A percentile compares a stretch with the other conserved stretches of the same genome.
phyloP scores from a whole-genome alignment of 2,329 filamentous ascomycete genomes.

The Fusarium sp. region DNA sequence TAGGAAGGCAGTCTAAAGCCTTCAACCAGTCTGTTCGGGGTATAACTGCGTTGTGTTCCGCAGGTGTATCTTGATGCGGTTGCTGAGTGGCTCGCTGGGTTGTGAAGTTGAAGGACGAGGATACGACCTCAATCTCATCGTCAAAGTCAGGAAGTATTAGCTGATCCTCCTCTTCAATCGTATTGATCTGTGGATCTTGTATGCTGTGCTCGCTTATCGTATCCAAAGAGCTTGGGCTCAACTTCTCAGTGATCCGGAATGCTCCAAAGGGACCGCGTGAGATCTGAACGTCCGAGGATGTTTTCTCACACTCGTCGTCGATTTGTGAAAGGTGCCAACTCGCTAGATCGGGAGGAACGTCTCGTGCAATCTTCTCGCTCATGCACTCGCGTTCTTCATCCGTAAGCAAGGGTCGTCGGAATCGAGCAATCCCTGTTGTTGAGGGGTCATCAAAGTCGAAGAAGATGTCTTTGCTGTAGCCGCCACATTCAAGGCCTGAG shows the following conservation, averaged over 20 bases:
- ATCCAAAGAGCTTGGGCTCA: fast-evolving
- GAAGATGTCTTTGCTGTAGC: conserved; percentile 30
- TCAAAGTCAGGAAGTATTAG: not conserved
- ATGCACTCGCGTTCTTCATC: conserved; percentile 18
- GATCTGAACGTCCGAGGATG: conserved; percentile 5
- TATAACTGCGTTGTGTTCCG: not conserved
- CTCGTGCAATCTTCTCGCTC: conserved; percentile 13
- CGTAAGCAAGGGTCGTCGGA: conserved; percentile 22
- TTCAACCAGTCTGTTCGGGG: not conserved
- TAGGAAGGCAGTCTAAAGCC: not conserved
- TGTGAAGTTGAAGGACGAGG: not conserved
- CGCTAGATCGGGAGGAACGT: not conserved
- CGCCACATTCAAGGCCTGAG: conserved; percentile 16
- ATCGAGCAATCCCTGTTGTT: not conserved
- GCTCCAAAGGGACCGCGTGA: conserved; percentile 31
- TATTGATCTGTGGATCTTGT: fast-evolving
- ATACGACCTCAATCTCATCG: not conserved
- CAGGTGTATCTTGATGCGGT: not conserved
- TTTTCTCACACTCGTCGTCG: conserved; percentile 25
- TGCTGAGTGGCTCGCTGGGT: not conserved
- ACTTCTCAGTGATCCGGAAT: not conserved
- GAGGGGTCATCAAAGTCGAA: conserved; percentile 23
- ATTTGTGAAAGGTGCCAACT: conserved; percentile 25
- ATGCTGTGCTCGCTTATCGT: fast-evolving
- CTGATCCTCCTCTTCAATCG: fast-evolving